A percentile compares a stretch with the other conserved stretches of the same genome.
phyloP scores from a whole-genome alignment of 345 rosid genomes.

The Tarenaya hassleriana region DNA sequence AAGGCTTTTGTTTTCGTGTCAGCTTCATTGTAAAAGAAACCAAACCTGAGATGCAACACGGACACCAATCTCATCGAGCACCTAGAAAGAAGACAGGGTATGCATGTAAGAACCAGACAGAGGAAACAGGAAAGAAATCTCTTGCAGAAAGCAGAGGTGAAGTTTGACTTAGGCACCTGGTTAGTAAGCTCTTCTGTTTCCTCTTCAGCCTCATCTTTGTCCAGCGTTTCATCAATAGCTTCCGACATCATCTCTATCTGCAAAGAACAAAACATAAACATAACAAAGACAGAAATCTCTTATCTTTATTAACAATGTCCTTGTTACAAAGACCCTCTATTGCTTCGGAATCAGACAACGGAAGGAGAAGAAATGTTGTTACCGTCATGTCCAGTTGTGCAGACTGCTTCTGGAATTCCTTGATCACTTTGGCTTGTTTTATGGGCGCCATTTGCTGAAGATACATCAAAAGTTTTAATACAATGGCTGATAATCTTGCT shows the following conservation, averaged over 20 bases:
- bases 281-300: neutral
- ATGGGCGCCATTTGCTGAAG: constrained; percentile 93
- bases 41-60: constrained; percentile 95
- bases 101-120: neutral
- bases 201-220: constrained; percentile 99
- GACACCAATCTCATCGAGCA: constrained; percentile 98
- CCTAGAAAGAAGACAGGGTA: constrained; percentile 36
- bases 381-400: constrained; percentile 96
- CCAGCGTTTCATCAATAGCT: constrained; percentile 89
- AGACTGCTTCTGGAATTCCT: constrained; percentile 89
- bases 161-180: no score
- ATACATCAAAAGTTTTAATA: no score
- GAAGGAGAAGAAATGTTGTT: constrained; percentile 14
- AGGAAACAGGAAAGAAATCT: neutral
- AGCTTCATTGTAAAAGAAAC: neutral
- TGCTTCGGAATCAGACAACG: neutral
- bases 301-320: no score
- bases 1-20: neutral
- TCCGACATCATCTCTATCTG: constrained; percentile 99
- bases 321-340: no score
- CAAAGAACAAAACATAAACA: constrained; percentile 12
- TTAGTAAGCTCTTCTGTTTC: constrained; percentile 97
- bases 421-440: constrained; percentile 85
- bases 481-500: no score
- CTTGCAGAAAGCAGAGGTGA: no score